Base-by-base conservation (phyloP, 306 rosid genomes). In the Cucurbita ficifolia region DNA sequence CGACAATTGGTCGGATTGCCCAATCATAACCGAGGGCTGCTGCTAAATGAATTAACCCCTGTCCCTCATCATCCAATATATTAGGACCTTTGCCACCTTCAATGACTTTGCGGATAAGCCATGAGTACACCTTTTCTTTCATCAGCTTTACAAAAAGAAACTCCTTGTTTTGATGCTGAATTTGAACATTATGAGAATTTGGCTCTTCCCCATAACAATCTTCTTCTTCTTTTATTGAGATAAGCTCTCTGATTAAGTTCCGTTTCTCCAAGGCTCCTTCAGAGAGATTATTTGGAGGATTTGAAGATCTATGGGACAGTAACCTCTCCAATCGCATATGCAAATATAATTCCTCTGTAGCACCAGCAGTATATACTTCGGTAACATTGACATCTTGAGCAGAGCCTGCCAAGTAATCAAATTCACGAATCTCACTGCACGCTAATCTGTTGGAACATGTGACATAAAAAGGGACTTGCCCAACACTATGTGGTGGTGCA, bases 391-490 rank as follows among this genome's bases (percentile, higher is more conserved):
- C 77, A 76, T 74, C 89, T 70, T 84, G 72, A 33, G 81, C 73
- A 69, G 83, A 80, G 49, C 86, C 88, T 51, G 82, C 85, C 68
- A 81, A 63, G 83, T 83, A 92, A 56, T 92, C 87, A 35, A 92
- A 92, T 63, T 92, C 97, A 71, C 97, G 87, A 61, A 92, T 88
- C 81, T 92, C 97, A 79, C 97, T 92, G 73, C 96, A 89, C 53
- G 97, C 96, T 79, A 89, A 56, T 86, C 97, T 89, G 83, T 92
- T 92, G 78, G 97, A 87, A 79, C 91, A 87, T 39, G 96, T 89
- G 65, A 92, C 88, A 80, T 92, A 92, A 77, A 92, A 92, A 72
- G 97, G 97, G 52, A 89, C 88, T 74, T 81, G 86, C 24, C 94
- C 97, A 58, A 69, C 79, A 54, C 79, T 77, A 72, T 85, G 94